Evolutionary conservation across 768 basidiomycete species (phyloP), one percentile per base, ranked within the genome.

Genomic region (Termitomyces sp.): DNA sequence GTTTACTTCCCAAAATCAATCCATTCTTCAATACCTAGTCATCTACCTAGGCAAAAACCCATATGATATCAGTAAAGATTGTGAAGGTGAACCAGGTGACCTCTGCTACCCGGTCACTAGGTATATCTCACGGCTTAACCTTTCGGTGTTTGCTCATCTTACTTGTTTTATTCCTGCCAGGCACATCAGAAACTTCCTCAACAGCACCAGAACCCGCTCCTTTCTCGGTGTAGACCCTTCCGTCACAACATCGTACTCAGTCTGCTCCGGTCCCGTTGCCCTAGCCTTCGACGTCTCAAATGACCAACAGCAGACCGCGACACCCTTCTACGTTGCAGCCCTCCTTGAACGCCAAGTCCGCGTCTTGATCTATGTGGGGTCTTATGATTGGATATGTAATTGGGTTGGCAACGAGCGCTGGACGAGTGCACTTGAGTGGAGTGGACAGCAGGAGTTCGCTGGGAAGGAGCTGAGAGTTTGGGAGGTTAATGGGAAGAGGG

Each of bases 321-420:
- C 60, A 11, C 69, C 81, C 63, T 66, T 81, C 68, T 83, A 88
- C 67, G 76, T 89, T 59, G 76, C 81, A 2, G 79, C 77, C 0
- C 78, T 93, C 37, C 80, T 93, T 17, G 89, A 92, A 58, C 81
- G 86, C 19, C 84, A 83, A 0, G 73, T 94, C 27, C 77, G 80
- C 3, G 80, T 85, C 17, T 76, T 93, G 30, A 81, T 86, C 53
- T 90, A 89, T 60, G 84, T 84, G 1, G 88, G 87, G 7, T 77
- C 76, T 32, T 84, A 86, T 56, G 87, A 89, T 61, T 88, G 83
- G 83, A 84, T 84, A 52, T 90, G 88, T 68, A 89, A 89, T 66
- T 86, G 83, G 78, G 71, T 88, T 27, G 86, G 85, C 5, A 91
- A 91, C 66, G 80, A 85, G 63, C 73, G 78, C 28, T 92, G 89